phyloP scores from a whole-genome alignment of 1,139 yeast species.

The Lodderomyces margitis region DNA sequence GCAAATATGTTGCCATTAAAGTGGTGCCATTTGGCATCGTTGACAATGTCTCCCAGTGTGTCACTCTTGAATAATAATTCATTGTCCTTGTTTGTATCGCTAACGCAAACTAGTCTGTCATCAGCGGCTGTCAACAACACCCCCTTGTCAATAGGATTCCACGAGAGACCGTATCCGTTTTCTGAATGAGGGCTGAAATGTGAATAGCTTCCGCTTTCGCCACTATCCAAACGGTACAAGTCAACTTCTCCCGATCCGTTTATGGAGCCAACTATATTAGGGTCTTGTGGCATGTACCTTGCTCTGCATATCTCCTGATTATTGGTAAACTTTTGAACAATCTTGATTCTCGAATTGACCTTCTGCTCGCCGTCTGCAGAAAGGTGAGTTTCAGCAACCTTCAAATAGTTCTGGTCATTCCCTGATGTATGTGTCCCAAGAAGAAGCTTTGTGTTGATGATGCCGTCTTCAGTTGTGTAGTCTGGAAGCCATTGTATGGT shows the following conservation, averaged over 20 bases:
- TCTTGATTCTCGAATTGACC: conserved; percentile 53
- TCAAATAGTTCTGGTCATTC: conserved; percentile 71
- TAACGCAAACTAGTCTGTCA: conserved; percentile 55
- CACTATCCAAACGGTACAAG: conserved; percentile 53
- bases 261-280: conserved; percentile 69
- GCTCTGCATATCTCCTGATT: conserved; percentile 75
- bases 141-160: conserved; percentile 52
- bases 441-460: conserved; percentile 49
- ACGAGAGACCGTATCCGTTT: conserved; percentile 72
- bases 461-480: conserved; percentile 22
- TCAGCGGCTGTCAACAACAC: conserved; percentile 60
- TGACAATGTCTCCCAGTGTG: conserved; percentile 57
- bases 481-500: conserved; percentile 76
- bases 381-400: conserved; percentile 70
- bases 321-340: conserved; percentile 55
- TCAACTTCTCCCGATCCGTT: conserved; percentile 73
- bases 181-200: conserved; percentile 55
- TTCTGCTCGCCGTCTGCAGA: conserved; percentile 41
- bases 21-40: conserved; percentile 72
- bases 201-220: conserved; percentile 17
- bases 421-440: conserved; percentile 90
- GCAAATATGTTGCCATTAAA: conserved; percentile 54
- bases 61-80: conserved; percentile 10
- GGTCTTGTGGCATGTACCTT: conserved; percentile 73
- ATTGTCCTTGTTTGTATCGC: conserved; percentile 15